A percentile compares a stretch with the other conserved stretches of the same genome.
These are phyloP conservation scores for Cercophora newfieldiana DNA, from an alignment of 495 filamentous ascomycete genomes.

Conservation along the genomic window DNA sequence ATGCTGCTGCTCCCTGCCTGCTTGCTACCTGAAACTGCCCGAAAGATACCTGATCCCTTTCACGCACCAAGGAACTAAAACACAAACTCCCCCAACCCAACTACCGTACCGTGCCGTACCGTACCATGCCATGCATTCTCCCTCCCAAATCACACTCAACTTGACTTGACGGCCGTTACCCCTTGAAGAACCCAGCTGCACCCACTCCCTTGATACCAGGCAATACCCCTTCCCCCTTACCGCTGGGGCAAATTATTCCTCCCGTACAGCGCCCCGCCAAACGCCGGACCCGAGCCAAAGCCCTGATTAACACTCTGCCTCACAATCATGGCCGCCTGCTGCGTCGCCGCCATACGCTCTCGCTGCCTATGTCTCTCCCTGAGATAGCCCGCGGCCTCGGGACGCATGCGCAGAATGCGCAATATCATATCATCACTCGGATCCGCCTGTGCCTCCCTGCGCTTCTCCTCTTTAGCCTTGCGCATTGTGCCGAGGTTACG, in stretches of 20 bases:
- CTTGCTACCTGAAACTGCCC: neutral
- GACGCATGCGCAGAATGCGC: conserved; percentile 91
- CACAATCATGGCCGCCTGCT: conserved; percentile 93
- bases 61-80: no score
- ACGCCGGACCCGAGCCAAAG: conserved; percentile 52
- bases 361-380: conserved; percentile 90
- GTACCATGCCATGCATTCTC: neutral
- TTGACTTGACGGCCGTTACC: neutral
- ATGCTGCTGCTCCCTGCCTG: neutral
- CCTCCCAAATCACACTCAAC: neutral
- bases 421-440: conserved; percentile 98
- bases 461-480: conserved; percentile 92
- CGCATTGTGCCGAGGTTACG: conserved; percentile 95
- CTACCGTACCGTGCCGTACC: no score
- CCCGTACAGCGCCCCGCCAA: conserved; percentile 37
- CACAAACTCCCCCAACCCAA: neutral
- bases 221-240: conserved; percentile 10
- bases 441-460: conserved; percentile 92
- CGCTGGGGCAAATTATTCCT: conserved; percentile 30
- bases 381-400: conserved; percentile 88
- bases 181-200: no score
- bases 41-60: neutral
- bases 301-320: conserved; percentile 76
- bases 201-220: neutral
- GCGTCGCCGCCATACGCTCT: conserved; percentile 84